Evolutionary conservation across 1,284 basidiomycete genomes (phyloP), one percentile per base, ranked within the genome.

Genomic region (Trichosporon sp.): DNA sequence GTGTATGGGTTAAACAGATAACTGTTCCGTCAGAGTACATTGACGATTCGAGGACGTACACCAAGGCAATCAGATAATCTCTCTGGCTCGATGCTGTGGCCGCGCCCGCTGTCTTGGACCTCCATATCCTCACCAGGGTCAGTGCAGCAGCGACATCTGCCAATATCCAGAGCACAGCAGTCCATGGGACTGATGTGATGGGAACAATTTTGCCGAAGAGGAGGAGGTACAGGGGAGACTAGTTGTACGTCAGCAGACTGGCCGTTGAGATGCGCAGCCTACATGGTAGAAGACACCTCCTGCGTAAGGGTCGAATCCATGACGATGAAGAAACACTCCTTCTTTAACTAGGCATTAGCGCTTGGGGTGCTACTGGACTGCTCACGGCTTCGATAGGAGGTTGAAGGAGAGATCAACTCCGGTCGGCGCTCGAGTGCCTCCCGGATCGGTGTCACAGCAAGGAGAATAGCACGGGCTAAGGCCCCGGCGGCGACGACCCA

Each of bases 1-100:
- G 90, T 81, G 76, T 95, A 95, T 4, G 95, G 95, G 71, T 96
- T 96, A 65, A 95, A 80, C 3, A 97, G 85, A 79, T 89, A 94
- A 40, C 91, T 94, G 69, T 9, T n/a, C 16, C 40, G 19, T 44
- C 19, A 64, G 70, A 19, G 23, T 49, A 54, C 19, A 33, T 9
- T 6, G 32, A 2, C 14, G 56, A 49, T 58, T 36, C 14, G 32
- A 6, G 16, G 4, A 83, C 88, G 71, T 72, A 91, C 90, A 85
- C 75, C 23, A 85, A 83, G 31, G 84, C 86, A 46, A 92, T 63
- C 19, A 44, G 49, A n/a, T 8, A 29, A 8, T 52, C 16, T 31
- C 25, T 29, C 25, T 25, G 49, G 8, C 49, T n/a, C 16, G n/a
- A 62, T 23, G 58, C 60, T 25, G 27, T 66, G 62, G 10, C 62